A percentile compares a stretch with the other conserved stretches of the same genome.
These are phyloP conservation scores for Cladosporium oxysporum DNA, from an alignment of 2,329 filamentous ascomycete genomes.

Conservation along the genomic window DNA sequence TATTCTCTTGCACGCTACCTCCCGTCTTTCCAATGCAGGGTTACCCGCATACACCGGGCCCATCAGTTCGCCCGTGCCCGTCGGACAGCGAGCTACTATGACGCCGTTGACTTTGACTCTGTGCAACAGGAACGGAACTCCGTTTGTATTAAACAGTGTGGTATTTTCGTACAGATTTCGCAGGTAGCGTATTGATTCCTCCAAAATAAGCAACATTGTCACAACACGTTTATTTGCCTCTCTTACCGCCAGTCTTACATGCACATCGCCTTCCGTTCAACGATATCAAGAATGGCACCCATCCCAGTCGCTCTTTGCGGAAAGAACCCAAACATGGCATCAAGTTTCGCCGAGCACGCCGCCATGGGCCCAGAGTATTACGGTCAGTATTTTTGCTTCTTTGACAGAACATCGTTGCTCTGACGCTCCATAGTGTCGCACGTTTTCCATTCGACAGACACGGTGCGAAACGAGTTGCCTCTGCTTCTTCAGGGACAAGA, in stretches of 20 bases:
- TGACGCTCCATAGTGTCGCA: constrained; percentile 27
- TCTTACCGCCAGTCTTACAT: background rate
- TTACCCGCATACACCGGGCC: background rate
- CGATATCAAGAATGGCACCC: constrained; percentile 23
- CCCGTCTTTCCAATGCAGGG: background rate
- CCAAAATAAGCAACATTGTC: background rate
- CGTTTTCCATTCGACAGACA: constrained; percentile 27
- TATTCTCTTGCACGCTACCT: background rate
- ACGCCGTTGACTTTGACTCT: constrained; percentile 3
- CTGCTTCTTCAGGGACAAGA: constrained; percentile 25
- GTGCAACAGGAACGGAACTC: background rate
- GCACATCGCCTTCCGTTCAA: constrained; percentile 3
- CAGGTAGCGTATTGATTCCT: background rate
- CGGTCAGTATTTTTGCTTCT: constrained; percentile 15
- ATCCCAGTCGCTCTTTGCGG: constrained; percentile 29
- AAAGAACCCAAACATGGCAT: constrained; percentile 27
- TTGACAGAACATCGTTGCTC: background rate
- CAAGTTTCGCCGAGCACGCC: constrained; percentile 21
- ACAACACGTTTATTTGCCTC: background rate
- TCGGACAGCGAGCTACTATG: constrained; percentile 10
- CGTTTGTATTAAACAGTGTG: background rate
- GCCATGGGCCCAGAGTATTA: constrained; percentile 28
- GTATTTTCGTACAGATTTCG: background rate
- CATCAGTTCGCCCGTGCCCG: constrained; percentile 7
- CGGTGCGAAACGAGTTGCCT: constrained; percentile 25